phyloP scores from a whole-genome alignment of 805 yeast species.

The Nakazawaea sp. region DNA sequence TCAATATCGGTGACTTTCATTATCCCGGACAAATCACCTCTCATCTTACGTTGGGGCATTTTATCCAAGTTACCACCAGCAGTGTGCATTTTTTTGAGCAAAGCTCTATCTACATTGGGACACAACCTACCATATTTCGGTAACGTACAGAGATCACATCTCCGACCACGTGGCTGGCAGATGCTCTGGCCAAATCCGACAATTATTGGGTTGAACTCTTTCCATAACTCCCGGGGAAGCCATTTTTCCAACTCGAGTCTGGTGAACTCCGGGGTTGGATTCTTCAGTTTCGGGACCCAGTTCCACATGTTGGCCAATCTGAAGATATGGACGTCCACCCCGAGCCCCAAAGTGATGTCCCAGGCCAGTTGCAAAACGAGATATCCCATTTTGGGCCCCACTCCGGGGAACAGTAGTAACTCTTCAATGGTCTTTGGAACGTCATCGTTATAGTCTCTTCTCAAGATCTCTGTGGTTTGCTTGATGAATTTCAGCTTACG shows the following conservation, averaged over 20 bases:
- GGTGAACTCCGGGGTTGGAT: constrained; percentile 70
- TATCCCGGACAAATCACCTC: constrained; percentile 38
- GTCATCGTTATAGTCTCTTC: constrained; percentile 49
- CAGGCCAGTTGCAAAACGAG: constrained; percentile 78
- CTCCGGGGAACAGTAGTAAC: constrained; percentile 73
- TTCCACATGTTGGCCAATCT: constrained; percentile 73
- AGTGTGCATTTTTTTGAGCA: constrained; percentile 24
- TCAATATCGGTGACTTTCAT: constrained; percentile 16
- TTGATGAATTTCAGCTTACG: constrained; percentile 71
- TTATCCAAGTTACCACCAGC: constrained; percentile 15
- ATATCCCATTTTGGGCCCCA: constrained; percentile 94
- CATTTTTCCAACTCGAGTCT: constrained; percentile 62
- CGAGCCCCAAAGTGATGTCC: constrained; percentile 74
- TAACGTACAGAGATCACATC: constrained; percentile 67
- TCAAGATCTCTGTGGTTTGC: constrained; percentile 47
- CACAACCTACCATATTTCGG: constrained; percentile 45
- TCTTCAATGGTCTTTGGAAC: constrained; percentile 68
- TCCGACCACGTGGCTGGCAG: constrained; percentile 62
- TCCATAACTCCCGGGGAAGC: constrained; percentile 74
- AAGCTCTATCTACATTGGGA: constrained; percentile 41
- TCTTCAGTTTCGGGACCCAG: constrained; percentile 51
- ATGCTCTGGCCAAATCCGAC: constrained; percentile 94
- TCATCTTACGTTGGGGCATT: constrained; percentile 15
- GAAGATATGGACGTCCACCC: constrained; percentile 89
- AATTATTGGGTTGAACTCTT: constrained; percentile 73